Conservation (phyloP, 345 rosid genomes). For the Citrus inodora region DNA sequence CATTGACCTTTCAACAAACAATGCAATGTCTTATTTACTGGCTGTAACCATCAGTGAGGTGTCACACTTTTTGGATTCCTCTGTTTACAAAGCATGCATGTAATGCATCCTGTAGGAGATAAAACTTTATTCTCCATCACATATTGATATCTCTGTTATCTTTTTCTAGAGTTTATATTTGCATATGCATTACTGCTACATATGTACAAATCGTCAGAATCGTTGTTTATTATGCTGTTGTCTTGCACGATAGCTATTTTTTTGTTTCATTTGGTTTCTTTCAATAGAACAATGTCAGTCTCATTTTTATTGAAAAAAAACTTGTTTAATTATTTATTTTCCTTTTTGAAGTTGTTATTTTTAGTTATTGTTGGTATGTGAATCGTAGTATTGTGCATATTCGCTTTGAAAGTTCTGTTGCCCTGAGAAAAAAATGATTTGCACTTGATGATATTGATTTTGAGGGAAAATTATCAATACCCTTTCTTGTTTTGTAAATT, state of each 20-base stretch:
- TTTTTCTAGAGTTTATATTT: background rate
- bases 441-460: too few relatives aligned
- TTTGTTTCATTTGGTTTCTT: too few relatives aligned
- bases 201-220: background rate
- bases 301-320: too few relatives aligned
- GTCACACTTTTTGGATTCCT: constrained; percentile 10
- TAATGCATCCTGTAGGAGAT: background rate
- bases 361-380: too few relatives aligned
- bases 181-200: background rate
- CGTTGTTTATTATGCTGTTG: background rate
- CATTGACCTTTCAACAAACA: constrained; percentile 31
- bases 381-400: too few relatives aligned
- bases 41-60: constrained; percentile 17
- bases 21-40: constrained; percentile 15
- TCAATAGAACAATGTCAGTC: too few relatives aligned
- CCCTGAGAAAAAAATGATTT: too few relatives aligned
- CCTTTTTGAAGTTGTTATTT: too few relatives aligned
- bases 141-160: background rate
- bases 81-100: background rate
- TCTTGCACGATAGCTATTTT: background rate
- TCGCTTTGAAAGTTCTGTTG: too few relatives aligned
- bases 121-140: constrained; percentile 4
- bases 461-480: too few relatives aligned
- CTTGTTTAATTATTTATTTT: too few relatives aligned
- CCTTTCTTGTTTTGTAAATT: too few relatives aligned